Percentiles rank a stretch among this genome's conserved stretches.
phyloP scores from a whole-genome alignment of 78 protist genomes.

The Isochrysis galbana region DNA sequence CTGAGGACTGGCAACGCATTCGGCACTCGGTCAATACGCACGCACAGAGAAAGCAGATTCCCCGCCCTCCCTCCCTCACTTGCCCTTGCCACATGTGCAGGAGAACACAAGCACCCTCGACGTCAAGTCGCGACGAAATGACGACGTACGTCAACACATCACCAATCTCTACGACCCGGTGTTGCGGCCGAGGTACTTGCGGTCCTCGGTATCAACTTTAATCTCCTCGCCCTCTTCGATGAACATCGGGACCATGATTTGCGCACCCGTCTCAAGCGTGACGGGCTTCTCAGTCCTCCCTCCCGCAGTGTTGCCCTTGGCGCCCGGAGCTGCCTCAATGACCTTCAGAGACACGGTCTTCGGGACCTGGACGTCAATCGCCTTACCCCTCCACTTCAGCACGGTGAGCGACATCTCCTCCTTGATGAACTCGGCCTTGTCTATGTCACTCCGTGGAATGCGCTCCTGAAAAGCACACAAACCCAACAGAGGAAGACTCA shows the following conservation, averaged over 20 bases:
- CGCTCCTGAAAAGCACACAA: too few species aligned
- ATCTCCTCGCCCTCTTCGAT: slow-evolving; percentile 13
- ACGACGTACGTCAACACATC: too few species aligned
- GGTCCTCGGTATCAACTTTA: not conserved
- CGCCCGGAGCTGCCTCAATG: not conserved
- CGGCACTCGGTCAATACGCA: too few species aligned
- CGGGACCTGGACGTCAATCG: slow-evolving; percentile 5
- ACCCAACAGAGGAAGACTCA: too few species aligned
- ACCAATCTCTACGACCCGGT: too few species aligned
- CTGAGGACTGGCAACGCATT: too few species aligned
- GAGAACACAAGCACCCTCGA: too few species aligned
- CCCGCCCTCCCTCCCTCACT: too few species aligned
- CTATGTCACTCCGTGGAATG: not conserved
- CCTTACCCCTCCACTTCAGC: not conserved
- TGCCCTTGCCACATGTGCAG: too few species aligned
- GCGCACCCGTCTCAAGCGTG: not conserved
- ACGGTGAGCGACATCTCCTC: not conserved
- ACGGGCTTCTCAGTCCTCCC: not conserved
- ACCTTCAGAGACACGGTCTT: not conserved
- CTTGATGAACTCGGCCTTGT: not conserved
- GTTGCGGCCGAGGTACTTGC: slow-evolving; percentile 30
- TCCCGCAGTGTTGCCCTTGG: slow-evolving; percentile 8
- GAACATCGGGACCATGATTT: not conserved
- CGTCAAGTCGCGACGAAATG: too few species aligned
- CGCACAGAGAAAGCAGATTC: too few species aligned